Conservation (phyloP, 176 grass and related monocot species). For the Zoysia japonica region DNA sequence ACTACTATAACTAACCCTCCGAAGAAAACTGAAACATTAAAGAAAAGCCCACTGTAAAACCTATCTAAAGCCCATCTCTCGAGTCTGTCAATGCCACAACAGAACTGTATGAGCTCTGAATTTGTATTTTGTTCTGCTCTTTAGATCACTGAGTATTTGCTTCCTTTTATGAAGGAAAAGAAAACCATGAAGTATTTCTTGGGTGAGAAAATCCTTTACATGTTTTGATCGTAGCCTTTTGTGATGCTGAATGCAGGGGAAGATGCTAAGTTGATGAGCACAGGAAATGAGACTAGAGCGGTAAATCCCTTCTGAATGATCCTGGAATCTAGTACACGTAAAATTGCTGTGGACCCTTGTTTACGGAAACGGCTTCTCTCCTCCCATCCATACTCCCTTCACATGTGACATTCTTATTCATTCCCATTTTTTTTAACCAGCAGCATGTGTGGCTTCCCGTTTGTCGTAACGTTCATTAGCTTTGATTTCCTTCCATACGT, state of each 20-base stretch:
- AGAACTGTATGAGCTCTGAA: conserved; percentile 56
- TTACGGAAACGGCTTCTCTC: too few relatives aligned
- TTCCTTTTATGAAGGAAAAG: background rate
- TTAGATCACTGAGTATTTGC: background rate
- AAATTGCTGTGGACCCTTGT: background rate
- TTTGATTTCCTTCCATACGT: too few relatives aligned
- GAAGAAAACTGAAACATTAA: too few relatives aligned
- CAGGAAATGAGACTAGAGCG: conserved; percentile 59
- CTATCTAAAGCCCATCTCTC: too few relatives aligned
- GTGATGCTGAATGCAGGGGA: conserved; percentile 51
- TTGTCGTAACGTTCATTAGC: too few relatives aligned
- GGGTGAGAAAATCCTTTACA: background rate
- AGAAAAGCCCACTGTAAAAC: too few relatives aligned
- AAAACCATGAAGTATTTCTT: background rate
- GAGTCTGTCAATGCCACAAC: background rate
- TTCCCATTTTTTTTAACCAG: too few relatives aligned
- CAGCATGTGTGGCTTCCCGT: too few relatives aligned
- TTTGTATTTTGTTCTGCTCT: background rate
- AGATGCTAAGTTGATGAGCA: conserved; percentile 78
- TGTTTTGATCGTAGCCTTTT: conserved; percentile 9
- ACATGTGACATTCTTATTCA: too few relatives aligned
- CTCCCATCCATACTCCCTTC: too few relatives aligned
- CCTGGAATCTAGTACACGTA: background rate
- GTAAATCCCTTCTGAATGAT: conserved; percentile 42
- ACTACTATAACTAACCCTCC: too few relatives aligned